Base-by-base conservation (phyloP, 495 filamentous ascomycete species). In the Penicillium ochrochloron region DNA sequence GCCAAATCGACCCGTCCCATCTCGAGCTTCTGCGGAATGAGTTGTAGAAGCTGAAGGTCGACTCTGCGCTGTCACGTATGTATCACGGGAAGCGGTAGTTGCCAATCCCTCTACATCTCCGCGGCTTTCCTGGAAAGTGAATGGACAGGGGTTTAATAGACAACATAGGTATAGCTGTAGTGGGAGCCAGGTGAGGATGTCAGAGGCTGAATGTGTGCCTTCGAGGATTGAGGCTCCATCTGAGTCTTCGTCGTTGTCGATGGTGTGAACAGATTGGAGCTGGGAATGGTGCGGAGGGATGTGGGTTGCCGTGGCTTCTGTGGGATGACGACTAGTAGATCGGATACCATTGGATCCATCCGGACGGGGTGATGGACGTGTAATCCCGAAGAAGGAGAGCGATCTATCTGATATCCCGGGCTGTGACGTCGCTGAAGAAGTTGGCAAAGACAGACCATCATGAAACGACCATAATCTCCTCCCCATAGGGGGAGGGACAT, bases 51-150 rank as follows among this genome's bases (percentile, higher is more conserved):
- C 12, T 53, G 70, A 71, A 35, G 67, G 35, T 25, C 62, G 59
- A 46, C 66, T 73, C 11, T 53, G 63, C 3, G 76, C 76, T 33
- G 76, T 79, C 15, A 67, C 37, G 66, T 74, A 77, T 1, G 75
- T 76, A 0, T 79, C 75, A 14, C 63, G 57, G 7, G 70, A 75
- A 7, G 34, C 53, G 37, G 60, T 68, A 19, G 52, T 46, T 10
- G 70, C 60, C 0, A 72, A 46, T 29, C 33, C 31, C 29, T 70
- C 64, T 4, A 33, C n/a, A 14, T 68, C 63, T 9, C 65, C 55
- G 15, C 44, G 25, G 2, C 42, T 21, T 3, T 59, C 21, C 5
- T 31, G 31, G 23, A 46, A 37, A 35, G 41, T 19, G 23, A 46
- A 37, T 29, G 41, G 34, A 33, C 14, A 42, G 29, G n/a, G 2